Evolutionary conservation across 2,329 filamentous ascomycete genomes (phyloP), one percentile per base, ranked within the genome.

Genomic region (Plenodomus tracheiphilus): DNA sequence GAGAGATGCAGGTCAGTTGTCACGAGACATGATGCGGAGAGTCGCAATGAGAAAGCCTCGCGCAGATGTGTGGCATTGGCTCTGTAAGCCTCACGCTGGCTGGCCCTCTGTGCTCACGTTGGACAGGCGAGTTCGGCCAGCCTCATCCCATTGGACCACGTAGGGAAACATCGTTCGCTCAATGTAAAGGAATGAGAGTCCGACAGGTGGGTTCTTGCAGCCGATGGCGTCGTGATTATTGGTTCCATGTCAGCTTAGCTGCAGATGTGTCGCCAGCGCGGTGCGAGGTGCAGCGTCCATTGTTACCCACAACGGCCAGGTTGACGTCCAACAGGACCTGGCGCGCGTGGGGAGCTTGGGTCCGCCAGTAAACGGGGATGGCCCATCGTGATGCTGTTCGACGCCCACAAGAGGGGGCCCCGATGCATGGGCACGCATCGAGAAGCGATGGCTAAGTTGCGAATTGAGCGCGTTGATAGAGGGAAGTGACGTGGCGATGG

Each of bases 71-170:
- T 59, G 53, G 51, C 59, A 59, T 59, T 53, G 53, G 60, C 47
- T 57, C 60, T 62, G 64, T 51, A 67, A 66, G 68, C 58, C 61
- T 66, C 62, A 53, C 54, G 56, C 48, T 66, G 64, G 63, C 54
- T 44, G 51, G 50, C 45, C 60, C 43, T 59, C 62, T 62, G 54
- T 59, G 53, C 43, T 49, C 48, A 56, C 46, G 52, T 58, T 56
- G 58, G 56, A 45, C 58, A 55, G 51, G 51, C 45, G 48, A 45
- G 47, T 59, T 62, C 63, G 61, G 62, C 61, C 56, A 54, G 58
- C 56, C 28, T 51, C 47, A 53, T 53, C 41, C 54, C 38, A 72
- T 68, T 72, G 68, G 68, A 63, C 69, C 69, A 72, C 69, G 69
- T 71, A 59, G 53, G 56, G 49, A 53, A 54, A 51, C 51, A 55